These are phyloP conservation scores for Echinochloa phyllopogon DNA, from an alignment of 176 grass and related monocot genomes.

Conservation along the genomic window DNA sequence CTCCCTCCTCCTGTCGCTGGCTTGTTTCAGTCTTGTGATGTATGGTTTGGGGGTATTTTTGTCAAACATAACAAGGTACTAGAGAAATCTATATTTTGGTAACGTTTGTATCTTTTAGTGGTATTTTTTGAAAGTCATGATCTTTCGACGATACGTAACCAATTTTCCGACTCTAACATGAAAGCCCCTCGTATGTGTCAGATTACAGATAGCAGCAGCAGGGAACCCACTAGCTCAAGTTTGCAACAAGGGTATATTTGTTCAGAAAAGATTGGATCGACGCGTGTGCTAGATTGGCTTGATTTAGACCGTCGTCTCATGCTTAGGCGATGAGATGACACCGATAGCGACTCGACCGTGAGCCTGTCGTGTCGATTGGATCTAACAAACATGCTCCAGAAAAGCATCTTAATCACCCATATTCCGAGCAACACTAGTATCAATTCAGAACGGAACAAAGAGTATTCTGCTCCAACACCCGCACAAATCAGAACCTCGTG, in stretches of 20 bases:
- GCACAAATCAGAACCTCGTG: conserved; percentile 2
- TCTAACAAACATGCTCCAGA: not conserved
- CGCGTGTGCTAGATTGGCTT: not conserved
- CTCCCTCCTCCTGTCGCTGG: too few relatives aligned
- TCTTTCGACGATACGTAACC: too few relatives aligned
- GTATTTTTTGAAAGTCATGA: too few relatives aligned
- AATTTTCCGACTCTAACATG: too few relatives aligned
- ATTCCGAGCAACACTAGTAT: not conserved
- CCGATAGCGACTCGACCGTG: not conserved
- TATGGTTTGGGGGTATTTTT: too few relatives aligned
- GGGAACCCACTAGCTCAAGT: not conserved
- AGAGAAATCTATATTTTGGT: too few relatives aligned
- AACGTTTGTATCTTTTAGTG: too few relatives aligned
- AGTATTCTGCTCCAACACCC: not conserved
- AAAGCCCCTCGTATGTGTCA: too few relatives aligned
- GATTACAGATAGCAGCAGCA: not conserved
- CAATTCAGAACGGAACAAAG: conserved; percentile 1
- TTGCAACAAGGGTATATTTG: not conserved
- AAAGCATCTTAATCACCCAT: not conserved
- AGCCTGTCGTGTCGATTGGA: not conserved
- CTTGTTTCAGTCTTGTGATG: too few relatives aligned
- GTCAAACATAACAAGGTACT: too few relatives aligned
- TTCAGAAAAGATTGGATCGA: not conserved
- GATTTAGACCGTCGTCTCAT: not conserved
- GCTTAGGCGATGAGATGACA: not conserved